These are phyloP conservation scores for Trypanosoma melophagium DNA, from an alignment of 208 protist species.

Conservation along the genomic window DNA sequence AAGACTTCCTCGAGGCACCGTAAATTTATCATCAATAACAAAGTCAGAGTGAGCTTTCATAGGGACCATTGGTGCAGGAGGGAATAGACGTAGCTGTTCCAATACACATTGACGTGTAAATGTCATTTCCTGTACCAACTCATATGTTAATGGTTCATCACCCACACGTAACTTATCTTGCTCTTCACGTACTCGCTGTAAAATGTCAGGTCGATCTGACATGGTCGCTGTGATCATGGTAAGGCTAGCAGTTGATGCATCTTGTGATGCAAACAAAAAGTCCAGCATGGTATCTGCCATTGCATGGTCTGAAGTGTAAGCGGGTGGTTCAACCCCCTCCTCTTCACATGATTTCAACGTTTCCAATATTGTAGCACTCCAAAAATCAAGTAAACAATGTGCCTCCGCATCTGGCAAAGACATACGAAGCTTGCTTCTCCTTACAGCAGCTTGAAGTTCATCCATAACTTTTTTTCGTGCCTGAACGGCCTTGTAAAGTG, in stretches of 20 bases:
- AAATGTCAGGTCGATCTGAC: slow-evolving; percentile 86
- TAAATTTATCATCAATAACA: slow-evolving; percentile 75
- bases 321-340: slow-evolving; percentile 63
- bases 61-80: slow-evolving; percentile 79
- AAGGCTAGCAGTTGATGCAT: slow-evolving; percentile 79
- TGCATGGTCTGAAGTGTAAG: slow-evolving; percentile 75
- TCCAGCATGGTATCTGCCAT: slow-evolving; percentile 91
- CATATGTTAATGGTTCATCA: slow-evolving; percentile 79
- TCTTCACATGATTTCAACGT: slow-evolving; percentile 71
- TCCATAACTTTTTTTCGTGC: slow-evolving; percentile 85
- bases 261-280: slow-evolving; percentile 94
- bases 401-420: slow-evolving; percentile 69
- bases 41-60: slow-evolving; percentile 83
- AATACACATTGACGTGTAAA: slow-evolving; percentile 87
- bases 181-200: slow-evolving; percentile 86
- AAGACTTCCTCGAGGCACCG: slow-evolving; percentile 88
- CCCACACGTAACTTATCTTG: slow-evolving; percentile 76
- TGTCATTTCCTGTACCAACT: slow-evolving; percentile 87
- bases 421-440: slow-evolving; percentile 75
- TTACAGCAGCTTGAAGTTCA: slow-evolving; percentile 77
- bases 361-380: slow-evolving; percentile 76
- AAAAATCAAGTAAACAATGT: slow-evolving; percentile 92
- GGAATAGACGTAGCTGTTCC: slow-evolving; percentile 78
- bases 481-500: slow-evolving; percentile 89
- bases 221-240: slow-evolving; percentile 88